phyloP scores from a whole-genome alignment of 2,329 filamentous ascomycete species.

The Tolypocladium album region DNA sequence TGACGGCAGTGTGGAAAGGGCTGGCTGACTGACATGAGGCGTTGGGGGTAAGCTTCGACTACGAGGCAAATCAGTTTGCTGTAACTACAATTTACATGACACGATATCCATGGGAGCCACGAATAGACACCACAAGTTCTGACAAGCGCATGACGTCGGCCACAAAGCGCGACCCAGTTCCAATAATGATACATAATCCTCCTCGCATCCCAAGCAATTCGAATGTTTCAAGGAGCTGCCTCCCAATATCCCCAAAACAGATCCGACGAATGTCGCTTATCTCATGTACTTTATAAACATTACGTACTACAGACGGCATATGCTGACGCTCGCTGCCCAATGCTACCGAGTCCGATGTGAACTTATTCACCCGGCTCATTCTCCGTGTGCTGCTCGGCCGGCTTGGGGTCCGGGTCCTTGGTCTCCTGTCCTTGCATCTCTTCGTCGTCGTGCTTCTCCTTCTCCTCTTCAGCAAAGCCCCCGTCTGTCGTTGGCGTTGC shows the following conservation, averaged over 20 bases:
- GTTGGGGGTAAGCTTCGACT: neutral
- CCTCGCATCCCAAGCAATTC: neutral
- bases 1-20: neutral
- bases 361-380: conserved; percentile 3
- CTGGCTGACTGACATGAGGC: neutral
- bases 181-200: neutral
- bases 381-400: conserved; percentile 7
- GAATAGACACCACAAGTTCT: neutral
- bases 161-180: neutral
- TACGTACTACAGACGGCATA: conserved; percentile 21
- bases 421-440: conserved; percentile 6
- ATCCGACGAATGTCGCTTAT: conserved; percentile 2
- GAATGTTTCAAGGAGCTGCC: neutral
- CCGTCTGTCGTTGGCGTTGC: conserved; percentile 4
- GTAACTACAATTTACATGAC: neutral
- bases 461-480: conserved; percentile 3
- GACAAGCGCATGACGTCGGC: too few species aligned
- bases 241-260: neutral
- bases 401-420: neutral
- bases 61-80: neutral
- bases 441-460: conserved; percentile 2
- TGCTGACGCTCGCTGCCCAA: conserved; percentile 6
- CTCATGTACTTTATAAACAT: conserved; percentile 22
- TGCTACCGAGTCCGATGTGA: conserved; percentile 7
- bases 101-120: neutral